Percentiles rank a stretch among this genome's conserved stretches.
phyloP scores from a whole-genome alignment of 2,329 filamentous ascomycete genomes.

The Trichoderma sp. region DNA sequence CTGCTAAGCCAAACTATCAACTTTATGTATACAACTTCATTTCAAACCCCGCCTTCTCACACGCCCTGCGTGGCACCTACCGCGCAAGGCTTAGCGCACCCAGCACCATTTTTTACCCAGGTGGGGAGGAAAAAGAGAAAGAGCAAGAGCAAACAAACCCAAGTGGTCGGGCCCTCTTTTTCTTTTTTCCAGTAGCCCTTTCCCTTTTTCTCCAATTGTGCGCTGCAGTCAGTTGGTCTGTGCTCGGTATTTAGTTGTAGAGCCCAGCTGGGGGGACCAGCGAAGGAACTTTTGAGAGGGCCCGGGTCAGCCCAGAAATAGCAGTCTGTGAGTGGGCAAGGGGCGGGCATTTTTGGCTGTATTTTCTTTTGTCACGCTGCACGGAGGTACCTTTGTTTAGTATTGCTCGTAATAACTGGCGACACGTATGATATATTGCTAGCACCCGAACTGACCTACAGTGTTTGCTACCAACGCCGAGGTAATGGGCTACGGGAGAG shows the following conservation, averaged over 20 bases:
- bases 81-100: slow-evolving; percentile 27
- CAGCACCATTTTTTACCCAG: background rate
- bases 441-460: background rate
- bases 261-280: background rate
- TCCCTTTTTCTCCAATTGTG: background rate
- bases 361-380: background rate
- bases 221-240: background rate
- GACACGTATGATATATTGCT: background rate
- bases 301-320: background rate
- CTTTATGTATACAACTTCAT: background rate
- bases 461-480: background rate
- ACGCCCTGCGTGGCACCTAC: slow-evolving; percentile 27
- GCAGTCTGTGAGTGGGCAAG: background rate
- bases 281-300: slow-evolving; percentile 9
- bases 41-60: slow-evolving; percentile 15
- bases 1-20: background rate
- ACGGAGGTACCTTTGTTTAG: background rate
- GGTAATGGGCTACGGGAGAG: background rate
- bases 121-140: background rate
- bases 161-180: background rate
- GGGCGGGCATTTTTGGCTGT: background rate
- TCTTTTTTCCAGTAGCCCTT: background rate
- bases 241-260: background rate
- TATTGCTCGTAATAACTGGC: background rate
- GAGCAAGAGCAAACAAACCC: background rate